Base-by-base conservation (phyloP, 805 yeast genomes). In the Barnettozyma botsteinii region DNA sequence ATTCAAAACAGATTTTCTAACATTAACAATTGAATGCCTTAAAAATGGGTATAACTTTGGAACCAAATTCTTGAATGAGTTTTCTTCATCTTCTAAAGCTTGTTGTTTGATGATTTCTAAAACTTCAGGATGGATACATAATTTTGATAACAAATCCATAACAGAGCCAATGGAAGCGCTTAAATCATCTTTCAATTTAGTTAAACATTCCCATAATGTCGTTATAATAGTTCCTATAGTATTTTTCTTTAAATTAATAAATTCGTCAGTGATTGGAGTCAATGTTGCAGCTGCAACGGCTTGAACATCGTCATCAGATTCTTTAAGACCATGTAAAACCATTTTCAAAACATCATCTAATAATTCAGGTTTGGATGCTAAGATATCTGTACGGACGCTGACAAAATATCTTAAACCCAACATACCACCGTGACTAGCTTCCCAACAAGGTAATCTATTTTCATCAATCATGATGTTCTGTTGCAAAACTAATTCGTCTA, bases 391-490 rank as follows among this genome's bases (percentile, higher is more conserved):
- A 51, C 95, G 72, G 4, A 91, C 87, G 44, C 95, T 82, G 10
- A 91, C 98, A 51, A 93, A 81, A 61, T 93, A 93, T 38, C 95
- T 70, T 38, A 93, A 67, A 0, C 98, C 98, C 11, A 93, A 73
- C 81, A 93, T 79, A 35, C 98, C 99, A 51, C 98, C 98, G 67
- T 93, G 98, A 43, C 93, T 85, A 3, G 96, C 98, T 58, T 94
- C 97, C 98, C 98, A 93, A 40, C 88, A 73, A 4, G 82, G 77
- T 14, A 65, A 55, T 32, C 71, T 65, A 21, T 59, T 39, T 50
- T 57, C 31, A 42, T 37, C 38, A 4, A 41, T 12, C 5, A 65
- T 23, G 5, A 42, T 24, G 7, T 65, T 53, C 31, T 72, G 69
- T 58, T 91, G 97, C 35, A 82, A 61, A 1, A 89, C 87, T 37